phyloP scores from a whole-genome alignment of 2,329 filamentous ascomycete species.

The Tolypocladium endophyticum region DNA sequence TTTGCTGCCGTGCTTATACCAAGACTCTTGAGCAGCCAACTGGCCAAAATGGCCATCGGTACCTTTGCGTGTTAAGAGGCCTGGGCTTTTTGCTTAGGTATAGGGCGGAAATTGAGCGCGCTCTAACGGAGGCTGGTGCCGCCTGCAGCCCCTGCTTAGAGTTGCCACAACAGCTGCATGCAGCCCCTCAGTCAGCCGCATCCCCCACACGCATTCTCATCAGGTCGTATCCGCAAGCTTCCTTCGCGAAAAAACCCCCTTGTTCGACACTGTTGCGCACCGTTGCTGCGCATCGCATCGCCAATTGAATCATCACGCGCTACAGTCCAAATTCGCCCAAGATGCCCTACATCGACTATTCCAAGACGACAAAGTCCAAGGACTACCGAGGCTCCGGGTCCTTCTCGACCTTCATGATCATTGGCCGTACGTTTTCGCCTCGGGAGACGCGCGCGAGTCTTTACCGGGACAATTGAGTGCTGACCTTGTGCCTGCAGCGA shows the following conservation, averaged over 20 bases:
- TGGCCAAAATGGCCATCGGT: neutral
- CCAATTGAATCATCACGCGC: neutral
- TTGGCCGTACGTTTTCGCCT: constrained; percentile 66
- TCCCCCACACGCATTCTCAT: neutral
- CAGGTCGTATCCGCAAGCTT: neutral
- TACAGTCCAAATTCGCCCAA: constrained; percentile 3
- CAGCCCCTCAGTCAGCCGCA: neutral
- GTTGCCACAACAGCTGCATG: neutral
- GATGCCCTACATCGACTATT: constrained; percentile 38
- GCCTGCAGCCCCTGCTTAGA: neutral
- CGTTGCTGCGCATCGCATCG: neutral
- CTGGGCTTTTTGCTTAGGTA: neutral
- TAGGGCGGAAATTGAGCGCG: neutral
- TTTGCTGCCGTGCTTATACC: neutral
- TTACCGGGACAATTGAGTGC: neutral
- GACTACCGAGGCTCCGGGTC: constrained; percentile 53
- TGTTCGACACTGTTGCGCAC: neutral
- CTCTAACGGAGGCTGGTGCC: neutral
- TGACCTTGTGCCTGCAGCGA: constrained; percentile 39
- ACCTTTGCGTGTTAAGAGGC: neutral
- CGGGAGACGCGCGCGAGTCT: neutral
- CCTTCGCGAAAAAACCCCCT: neutral
- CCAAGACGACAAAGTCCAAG: constrained; percentile 46
- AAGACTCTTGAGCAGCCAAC: neutral
- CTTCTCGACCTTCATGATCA: constrained; percentile 94